Evolutionary conservation across 2,329 filamentous ascomycete genomes (phyloP), one percentile per base, ranked within the genome.

Genomic region (Aspergillus ustus): DNA sequence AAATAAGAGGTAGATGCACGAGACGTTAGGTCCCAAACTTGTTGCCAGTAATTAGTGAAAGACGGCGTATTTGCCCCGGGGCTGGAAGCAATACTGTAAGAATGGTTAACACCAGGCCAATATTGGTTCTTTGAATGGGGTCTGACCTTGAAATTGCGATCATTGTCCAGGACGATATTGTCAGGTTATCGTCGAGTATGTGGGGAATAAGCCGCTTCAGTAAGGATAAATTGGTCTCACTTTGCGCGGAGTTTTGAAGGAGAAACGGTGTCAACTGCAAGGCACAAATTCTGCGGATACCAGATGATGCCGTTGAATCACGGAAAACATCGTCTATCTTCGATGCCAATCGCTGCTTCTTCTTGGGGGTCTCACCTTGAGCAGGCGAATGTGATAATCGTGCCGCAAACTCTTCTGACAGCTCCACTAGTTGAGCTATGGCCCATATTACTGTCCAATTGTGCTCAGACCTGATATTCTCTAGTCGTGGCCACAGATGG

Each of bases 141-240:
- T 76, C 83, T 72, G 80, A 93, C 92, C 91, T 91, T 64, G 91
- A 83, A 72, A 92, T 87, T n/a, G 89, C 89, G 56, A 97, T 75
- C 81, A 96, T 87, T 19, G 92, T 89, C 95, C 95, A 99, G 0
- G 89, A 91, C 7, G 89, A 85, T 45, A 89, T 80, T 8, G 77
- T 75, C 15, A 80, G 78, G 66, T 90, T 88, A 69, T 96, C 93
- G 70, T 95, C 90, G 9, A 85, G 83, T 48, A 90, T 85, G 57
- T 84, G 82, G 11, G 79, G 75, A 17, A 83, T 78, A 17, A 96
- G 77, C 48, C 85, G 83, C 8, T 83, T 81, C 2, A 95, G 72
- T 4, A 89, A 73, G 0, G 83, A 80, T 5, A 78, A 75, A 28
- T 89, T 77, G 11, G 86, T 84, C 34, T 88, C 83, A 34, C 77